Percentiles rank a stretch among this genome's conserved stretches.
phyloP scores from a whole-genome alignment of 2,329 filamentous ascomycete species.

The Leptodontidium sp. region DNA sequence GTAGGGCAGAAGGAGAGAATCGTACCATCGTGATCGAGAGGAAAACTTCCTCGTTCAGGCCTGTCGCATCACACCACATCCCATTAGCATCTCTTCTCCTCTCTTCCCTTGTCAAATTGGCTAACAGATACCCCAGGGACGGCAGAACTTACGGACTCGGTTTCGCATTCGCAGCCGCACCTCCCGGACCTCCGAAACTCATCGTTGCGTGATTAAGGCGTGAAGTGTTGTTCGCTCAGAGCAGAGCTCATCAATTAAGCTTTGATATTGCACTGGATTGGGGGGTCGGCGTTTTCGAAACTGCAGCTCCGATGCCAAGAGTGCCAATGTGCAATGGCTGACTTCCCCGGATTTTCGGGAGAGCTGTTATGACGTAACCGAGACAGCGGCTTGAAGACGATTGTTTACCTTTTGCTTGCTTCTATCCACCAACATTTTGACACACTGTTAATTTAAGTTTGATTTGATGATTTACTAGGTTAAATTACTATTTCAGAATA shows the following conservation, averaged over 20 bases:
- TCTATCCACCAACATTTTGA: too few species aligned
- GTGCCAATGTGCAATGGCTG: background rate
- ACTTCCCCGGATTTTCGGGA: background rate
- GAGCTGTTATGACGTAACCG: background rate
- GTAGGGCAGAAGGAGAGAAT: background rate
- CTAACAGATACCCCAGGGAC: background rate
- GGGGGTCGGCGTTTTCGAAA: slow-evolving; percentile 1
- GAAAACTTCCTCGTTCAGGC: slow-evolving; percentile 92
- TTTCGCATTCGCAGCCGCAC: slow-evolving; percentile 68
- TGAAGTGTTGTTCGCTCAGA: slow-evolving; percentile 5
- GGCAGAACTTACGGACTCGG: slow-evolving; percentile 69
- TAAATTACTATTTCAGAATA: too few species aligned
- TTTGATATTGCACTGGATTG: background rate
- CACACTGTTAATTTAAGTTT: too few species aligned
- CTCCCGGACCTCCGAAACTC: slow-evolving; percentile 78
- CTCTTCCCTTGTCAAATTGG: background rate
- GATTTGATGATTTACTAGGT: too few species aligned
- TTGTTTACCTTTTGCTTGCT: too few species aligned
- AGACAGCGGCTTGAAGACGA: too few species aligned
- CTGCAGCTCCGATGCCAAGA: slow-evolving; percentile 7
- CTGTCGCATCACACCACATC: slow-evolving; percentile 52
- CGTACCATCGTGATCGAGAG: slow-evolving; percentile 89
- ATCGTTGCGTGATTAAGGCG: slow-evolving; percentile 47
- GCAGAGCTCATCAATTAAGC: background rate
- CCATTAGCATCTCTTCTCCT: background rate